Evolutionary conservation across 345 rosid species (phyloP).

Genomic region (Gossypium ekmanianum): DNA sequence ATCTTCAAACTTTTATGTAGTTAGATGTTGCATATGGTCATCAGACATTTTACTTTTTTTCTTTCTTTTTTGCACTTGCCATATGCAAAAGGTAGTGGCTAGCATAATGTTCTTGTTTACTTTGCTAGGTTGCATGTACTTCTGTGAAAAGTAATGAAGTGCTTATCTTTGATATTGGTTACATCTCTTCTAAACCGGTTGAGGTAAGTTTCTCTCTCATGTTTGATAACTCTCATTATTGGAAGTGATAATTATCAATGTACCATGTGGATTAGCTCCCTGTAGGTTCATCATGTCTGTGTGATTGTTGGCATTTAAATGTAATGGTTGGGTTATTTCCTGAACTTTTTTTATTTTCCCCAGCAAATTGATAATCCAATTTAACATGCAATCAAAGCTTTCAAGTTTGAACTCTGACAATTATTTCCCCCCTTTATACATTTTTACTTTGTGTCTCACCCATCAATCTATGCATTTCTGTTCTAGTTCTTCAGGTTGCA

Average conservation of each 20-base stretch:
- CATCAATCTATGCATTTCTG: no score
- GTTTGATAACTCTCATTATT: constrained; percentile 12
- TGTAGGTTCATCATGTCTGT: background rate
- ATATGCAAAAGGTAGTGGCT: background rate
- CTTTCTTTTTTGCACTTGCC: background rate
- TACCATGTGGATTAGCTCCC: background rate
- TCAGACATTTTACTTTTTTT: background rate
- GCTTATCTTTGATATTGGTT: constrained; percentile 69
- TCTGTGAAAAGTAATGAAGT: constrained; percentile 57
- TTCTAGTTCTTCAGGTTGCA: background rate
- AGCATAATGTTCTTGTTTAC: background rate
- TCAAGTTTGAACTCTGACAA: background rate
- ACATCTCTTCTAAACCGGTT: constrained; percentile 64
- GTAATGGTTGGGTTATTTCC: background rate
- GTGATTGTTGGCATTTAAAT: background rate
- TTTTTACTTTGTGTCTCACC: background rate
- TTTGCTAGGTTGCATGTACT: constrained; percentile 68
- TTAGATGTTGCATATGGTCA: constrained; percentile 5
- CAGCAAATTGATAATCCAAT: background rate
- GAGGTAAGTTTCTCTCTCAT: constrained; percentile 46
- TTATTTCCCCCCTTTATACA: background rate
- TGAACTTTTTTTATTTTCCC: no score
- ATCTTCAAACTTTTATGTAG: constrained; percentile 7
- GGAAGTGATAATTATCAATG: background rate
- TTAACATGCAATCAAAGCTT: background rate